phyloP scores from a whole-genome alignment of 2,329 filamentous ascomycete genomes.

The Arthrobotrys sinensis region DNA sequence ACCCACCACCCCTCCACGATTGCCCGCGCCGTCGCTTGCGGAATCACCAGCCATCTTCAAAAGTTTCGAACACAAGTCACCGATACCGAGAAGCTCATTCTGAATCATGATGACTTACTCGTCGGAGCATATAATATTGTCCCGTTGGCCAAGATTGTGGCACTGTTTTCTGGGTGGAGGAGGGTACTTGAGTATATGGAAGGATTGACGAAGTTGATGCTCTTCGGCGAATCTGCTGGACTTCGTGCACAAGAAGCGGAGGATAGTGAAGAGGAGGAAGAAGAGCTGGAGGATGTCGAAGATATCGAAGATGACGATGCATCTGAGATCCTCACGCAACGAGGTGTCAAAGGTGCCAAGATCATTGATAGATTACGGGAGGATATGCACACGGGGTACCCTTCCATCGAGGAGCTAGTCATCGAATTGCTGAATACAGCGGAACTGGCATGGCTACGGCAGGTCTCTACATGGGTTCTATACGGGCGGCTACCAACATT shows the following conservation, averaged over 20 bases:
- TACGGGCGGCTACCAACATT: conserved; percentile 86
- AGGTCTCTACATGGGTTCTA: conserved; percentile 89
- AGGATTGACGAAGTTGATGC: conserved; percentile 80
- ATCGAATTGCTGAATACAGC: conserved; percentile 81
- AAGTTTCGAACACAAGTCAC: conserved; percentile 87
- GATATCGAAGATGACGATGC: conserved; percentile 56
- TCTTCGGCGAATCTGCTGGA: conserved; percentile 66
- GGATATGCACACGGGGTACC: conserved; percentile 88
- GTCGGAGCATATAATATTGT: conserved; percentile 96
- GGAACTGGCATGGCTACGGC: conserved; percentile 91
- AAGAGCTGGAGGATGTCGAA: conserved; percentile 56
- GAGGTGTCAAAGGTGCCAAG: conserved; percentile 76
- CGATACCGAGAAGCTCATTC: conserved; percentile 83
- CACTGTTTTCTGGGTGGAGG: conserved; percentile 89
- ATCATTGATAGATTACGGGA: conserved; percentile 83
- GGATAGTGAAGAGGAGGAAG: conserved; percentile 64
- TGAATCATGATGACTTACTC: conserved; percentile 81
- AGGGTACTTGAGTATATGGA: conserved; percentile 89
- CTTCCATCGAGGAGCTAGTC: conserved; percentile 84
- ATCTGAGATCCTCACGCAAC: conserved; percentile 62
- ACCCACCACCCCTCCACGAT: conserved; percentile 83
- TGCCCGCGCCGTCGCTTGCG: conserved; percentile 87
- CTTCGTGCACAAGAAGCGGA: conserved; percentile 58
- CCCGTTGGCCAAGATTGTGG: conserved; percentile 85
- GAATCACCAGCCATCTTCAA: conserved; percentile 82